These are phyloP conservation scores for Avena sativa DNA, from an alignment of 176 grass and related monocot species.

Conservation along the genomic window DNA sequence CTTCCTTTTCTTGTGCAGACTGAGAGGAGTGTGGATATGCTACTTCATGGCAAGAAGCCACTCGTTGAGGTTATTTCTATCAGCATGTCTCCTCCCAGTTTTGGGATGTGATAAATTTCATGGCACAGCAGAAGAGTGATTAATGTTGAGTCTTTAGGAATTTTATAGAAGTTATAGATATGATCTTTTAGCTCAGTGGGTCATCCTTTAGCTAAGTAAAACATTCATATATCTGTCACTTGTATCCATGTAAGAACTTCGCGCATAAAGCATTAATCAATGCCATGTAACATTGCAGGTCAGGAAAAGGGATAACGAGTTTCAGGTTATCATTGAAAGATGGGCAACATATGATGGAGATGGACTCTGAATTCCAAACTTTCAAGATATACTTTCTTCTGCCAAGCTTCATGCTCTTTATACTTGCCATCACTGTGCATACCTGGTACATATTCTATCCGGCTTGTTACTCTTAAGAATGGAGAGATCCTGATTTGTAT, in stretches of 20 bases:
- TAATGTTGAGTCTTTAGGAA: not conserved
- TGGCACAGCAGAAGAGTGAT: not conserved
- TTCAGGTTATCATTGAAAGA: slow-evolving; percentile 93
- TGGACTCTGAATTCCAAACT: slow-evolving; percentile 61
- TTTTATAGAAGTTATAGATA: not conserved
- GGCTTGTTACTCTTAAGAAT: slow-evolving; percentile 24
- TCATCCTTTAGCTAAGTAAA: slow-evolving; percentile 21
- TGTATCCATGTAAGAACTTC: not conserved
- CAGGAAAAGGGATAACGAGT: slow-evolving; percentile 78
- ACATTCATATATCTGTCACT: slow-evolving; percentile 7
- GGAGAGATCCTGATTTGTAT: slow-evolving; percentile 2
- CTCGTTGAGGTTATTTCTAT: slow-evolving; percentile 71
- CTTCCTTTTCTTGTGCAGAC: slow-evolving; percentile 63
- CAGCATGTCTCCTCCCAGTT: not conserved
- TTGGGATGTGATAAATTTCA: slow-evolving; percentile 24
- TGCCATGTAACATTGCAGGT: slow-evolving; percentile 55
- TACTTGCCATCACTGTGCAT: slow-evolving; percentile 19
- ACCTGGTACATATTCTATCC: not conserved
- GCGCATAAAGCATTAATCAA: not conserved
- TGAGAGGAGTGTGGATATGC: slow-evolving; percentile 90
- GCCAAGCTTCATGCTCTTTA: not conserved
- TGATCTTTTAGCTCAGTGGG: not conserved
- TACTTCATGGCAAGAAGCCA: slow-evolving; percentile 91
- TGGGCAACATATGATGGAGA: slow-evolving; percentile 97
- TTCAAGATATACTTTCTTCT: not conserved